Evolutionary conservation across 2,329 filamentous ascomycete genomes (phyloP).

Genomic region (Xylariaceae sp.): DNA sequence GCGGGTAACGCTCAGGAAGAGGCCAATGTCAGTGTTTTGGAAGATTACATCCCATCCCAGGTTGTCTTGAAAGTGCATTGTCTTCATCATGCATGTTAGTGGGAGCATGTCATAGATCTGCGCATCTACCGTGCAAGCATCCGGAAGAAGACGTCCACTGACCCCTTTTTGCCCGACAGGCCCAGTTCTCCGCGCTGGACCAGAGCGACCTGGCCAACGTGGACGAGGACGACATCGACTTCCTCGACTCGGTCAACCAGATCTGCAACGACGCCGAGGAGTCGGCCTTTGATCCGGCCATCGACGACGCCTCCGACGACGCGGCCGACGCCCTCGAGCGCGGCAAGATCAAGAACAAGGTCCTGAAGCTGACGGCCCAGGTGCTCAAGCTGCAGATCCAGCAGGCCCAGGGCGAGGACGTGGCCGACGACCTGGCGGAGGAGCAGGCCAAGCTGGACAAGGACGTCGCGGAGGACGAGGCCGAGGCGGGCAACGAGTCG

Average conservation of each 20-base stretch:
- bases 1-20: conserved; percentile 38
- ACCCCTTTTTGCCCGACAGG: no score
- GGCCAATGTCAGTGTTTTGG: no score
- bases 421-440: conserved; percentile 33
- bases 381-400: conserved; percentile 43
- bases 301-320: conserved; percentile 38
- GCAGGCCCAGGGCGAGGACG: conserved; percentile 41
- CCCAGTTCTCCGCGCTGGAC: conserved; percentile 29
- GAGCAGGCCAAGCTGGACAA: conserved; percentile 46
- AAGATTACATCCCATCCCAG: no score
- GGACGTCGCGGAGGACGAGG: conserved; percentile 42
- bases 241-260: conserved; percentile 42
- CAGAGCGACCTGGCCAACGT: conserved; percentile 35
- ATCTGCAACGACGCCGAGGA: conserved; percentile 47
- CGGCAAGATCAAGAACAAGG: conserved; percentile 55
- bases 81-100: no score
- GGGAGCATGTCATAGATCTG: no score
- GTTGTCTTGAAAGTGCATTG: no score
- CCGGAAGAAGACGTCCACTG: no score
- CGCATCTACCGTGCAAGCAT: no score
- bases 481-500: conserved; percentile 37
- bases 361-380: conserved; percentile 47
- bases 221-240: conserved; percentile 37
- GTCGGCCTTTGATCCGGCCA: conserved; percentile 46
- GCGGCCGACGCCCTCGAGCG: conserved; percentile 41